Evolutionary conservation across 208 protist species (phyloP), one percentile per base, ranked within the genome.

Genomic region (Leishmania braziliensis): DNA sequence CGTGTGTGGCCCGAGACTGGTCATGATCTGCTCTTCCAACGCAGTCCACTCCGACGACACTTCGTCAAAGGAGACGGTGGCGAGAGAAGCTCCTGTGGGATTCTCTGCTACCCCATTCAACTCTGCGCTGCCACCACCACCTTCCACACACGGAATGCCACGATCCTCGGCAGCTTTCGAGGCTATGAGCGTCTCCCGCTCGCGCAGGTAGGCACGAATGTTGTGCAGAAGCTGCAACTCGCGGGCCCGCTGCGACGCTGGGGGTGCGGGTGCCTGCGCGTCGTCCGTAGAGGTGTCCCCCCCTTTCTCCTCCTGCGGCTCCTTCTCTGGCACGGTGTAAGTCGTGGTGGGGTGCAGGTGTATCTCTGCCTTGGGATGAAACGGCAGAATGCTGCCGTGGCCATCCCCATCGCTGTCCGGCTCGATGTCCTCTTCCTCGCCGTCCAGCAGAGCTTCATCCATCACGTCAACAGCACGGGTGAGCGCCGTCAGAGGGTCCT

Each of bases 321-420:
- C 43, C 16, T 29, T 56, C 12, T 9, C 14, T 46, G 69, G 33
- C 60, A 71, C 50, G 6, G 58, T 26, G 0, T 14, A 23, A 5
- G 6, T 16, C 14, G 58, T 43, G 6, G 29, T n/a, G 51, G 39
- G 18, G 54, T n/a, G 14, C 12, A 26, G 9, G 29, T 77, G 76
- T n/a, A 66, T 69, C 4, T 51, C 23, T 0, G 62, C 70, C 60
- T 70, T 85, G 3, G 85, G 66, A 54, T 60, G 85, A 43, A 77
- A 81, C 0, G 85, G 77, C 10, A 97, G 63, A 75, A 97, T 95
- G 71, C 83, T 83, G 26, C 94, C 94, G 83, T 90, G 95, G 36
- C 94, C 94, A 69, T 97, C 94, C 5, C 89, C 94, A 71, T 97
- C 94, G 78, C 94, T 97, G 77, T 97, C 94, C 20, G 81, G 68